These are phyloP conservation scores for Setomelanomma holmii DNA, from an alignment of 2,329 filamentous ascomycete genomes.

Conservation along the genomic window DNA sequence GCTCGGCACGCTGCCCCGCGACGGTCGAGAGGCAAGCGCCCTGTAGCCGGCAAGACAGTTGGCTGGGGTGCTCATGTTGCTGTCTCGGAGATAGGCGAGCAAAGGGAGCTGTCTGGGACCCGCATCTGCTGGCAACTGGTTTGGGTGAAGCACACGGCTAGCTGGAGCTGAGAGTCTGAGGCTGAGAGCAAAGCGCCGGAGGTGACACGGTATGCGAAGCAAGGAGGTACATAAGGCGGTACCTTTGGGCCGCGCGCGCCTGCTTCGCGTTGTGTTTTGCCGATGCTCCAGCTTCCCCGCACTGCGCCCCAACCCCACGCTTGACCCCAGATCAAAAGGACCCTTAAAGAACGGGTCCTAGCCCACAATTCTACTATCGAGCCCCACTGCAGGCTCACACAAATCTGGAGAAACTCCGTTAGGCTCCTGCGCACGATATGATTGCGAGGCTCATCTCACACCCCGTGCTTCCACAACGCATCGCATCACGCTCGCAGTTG, in stretches of 20 bases:
- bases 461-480: constrained; percentile 1
- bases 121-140: constrained; percentile 41
- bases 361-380: background rate
- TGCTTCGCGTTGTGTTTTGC: constrained; percentile 24
- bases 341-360: background rate
- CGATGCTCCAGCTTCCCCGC: constrained; percentile 35
- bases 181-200: constrained; percentile 17
- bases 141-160: constrained; percentile 8
- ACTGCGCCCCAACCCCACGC: constrained; percentile 20
- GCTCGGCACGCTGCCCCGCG: constrained; percentile 23
- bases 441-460: too few relatives aligned
- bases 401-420: background rate
- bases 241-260: constrained; percentile 27
- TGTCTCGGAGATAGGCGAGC: constrained; percentile 26
- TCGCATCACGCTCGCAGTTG: background rate
- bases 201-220: constrained; percentile 23
- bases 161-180: constrained; percentile 13
- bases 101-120: constrained; percentile 29
- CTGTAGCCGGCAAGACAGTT: constrained; percentile 37
- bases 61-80: constrained; percentile 41
- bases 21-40: constrained; percentile 30
- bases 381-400: background rate
- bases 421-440: background rate
- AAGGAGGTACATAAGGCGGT: constrained; percentile 32
- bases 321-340: constrained; percentile 13